A percentile compares a stretch with the other conserved stretches of the same genome.
Conservation (phyloP, 495 filamentous ascomycete species). For the Rusavskia elegans region DNA sequence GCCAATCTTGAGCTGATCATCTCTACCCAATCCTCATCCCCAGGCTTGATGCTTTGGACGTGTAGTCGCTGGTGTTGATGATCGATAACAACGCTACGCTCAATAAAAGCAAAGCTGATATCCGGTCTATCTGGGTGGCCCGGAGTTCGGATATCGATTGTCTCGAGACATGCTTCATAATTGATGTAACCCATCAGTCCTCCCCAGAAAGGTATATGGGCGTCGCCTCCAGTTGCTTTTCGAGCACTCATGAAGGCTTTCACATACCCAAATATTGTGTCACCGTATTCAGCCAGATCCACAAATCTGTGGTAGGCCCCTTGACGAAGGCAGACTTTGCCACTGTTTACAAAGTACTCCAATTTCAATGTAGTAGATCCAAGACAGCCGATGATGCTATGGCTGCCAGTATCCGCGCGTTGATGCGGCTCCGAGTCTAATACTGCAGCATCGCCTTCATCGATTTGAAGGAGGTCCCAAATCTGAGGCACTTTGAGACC, state of each 20-base stretch:
- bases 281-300: constrained; percentile 18
- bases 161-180: constrained; percentile 67
- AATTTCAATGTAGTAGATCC: constrained; percentile 32
- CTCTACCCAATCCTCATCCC: constrained; percentile 28
- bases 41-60: constrained; percentile 42
- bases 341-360: constrained; percentile 30
- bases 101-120: constrained; percentile 60
- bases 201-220: constrained; percentile 56
- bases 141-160: constrained; percentile 31
- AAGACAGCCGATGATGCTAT: constrained; percentile 53
- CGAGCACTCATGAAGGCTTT: constrained; percentile 40
- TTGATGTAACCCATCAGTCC: constrained; percentile 82
- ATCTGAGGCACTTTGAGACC: constrained; percentile 27
- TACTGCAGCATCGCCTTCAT: constrained; percentile 28
- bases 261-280: constrained; percentile 36
- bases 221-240: constrained; percentile 25
- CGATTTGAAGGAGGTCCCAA: constrained; percentile 27
- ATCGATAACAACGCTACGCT: constrained; percentile 68
- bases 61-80: constrained; percentile 42
- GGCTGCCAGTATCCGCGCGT: constrained; percentile 36
- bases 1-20: not conserved
- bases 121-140: constrained; percentile 34
- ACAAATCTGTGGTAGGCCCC: constrained; percentile 11
- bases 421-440: constrained; percentile 32
- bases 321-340: constrained; percentile 18